Evolutionary conservation across 75 land plant species (phyloP).

Genomic region (Ceratopteris richardii): DNA sequence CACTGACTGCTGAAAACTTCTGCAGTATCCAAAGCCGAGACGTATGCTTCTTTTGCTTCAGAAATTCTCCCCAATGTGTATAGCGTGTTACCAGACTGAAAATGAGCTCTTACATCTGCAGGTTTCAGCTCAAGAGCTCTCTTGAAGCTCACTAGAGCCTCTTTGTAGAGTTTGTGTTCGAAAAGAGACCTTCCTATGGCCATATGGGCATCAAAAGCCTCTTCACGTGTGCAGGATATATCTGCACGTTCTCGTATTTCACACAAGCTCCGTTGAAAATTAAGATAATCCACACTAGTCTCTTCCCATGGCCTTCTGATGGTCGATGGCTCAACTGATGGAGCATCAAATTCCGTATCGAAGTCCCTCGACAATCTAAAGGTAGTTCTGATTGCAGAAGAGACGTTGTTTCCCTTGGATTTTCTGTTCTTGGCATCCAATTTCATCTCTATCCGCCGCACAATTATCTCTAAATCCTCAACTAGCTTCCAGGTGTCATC

Average conservation of each 20-base stretch:
- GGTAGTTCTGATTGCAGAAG: neutral
- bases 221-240: slow-evolving; percentile 50
- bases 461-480: slow-evolving; percentile 76
- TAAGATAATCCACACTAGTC: slow-evolving; percentile 25
- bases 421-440: slow-evolving; percentile 39
- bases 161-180: slow-evolving; percentile 70
- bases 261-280: slow-evolving; percentile 55
- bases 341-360: neutral
- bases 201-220: slow-evolving; percentile 95
- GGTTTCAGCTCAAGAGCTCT: slow-evolving; percentile 81
- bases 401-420: neutral
- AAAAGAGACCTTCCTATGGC: slow-evolving; percentile 77
- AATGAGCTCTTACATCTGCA: slow-evolving; percentile 73
- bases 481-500: slow-evolving; percentile 78
- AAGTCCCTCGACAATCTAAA: neutral
- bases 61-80: slow-evolving; percentile 54
- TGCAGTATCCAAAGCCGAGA: slow-evolving; percentile 72
- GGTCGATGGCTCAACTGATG: slow-evolving; percentile 13
- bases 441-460: slow-evolving; percentile 63
- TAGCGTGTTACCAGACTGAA: slow-evolving; percentile 67
- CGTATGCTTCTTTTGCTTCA: slow-evolving; percentile 67
- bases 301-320: slow-evolving; percentile 29
- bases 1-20: slow-evolving; percentile 62
- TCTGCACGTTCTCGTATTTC: slow-evolving; percentile 59
- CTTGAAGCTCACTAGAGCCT: slow-evolving; percentile 66